Base-by-base conservation (phyloP, 2,329 filamentous ascomycete genomes). In the Thielaviopsis musarum region DNA sequence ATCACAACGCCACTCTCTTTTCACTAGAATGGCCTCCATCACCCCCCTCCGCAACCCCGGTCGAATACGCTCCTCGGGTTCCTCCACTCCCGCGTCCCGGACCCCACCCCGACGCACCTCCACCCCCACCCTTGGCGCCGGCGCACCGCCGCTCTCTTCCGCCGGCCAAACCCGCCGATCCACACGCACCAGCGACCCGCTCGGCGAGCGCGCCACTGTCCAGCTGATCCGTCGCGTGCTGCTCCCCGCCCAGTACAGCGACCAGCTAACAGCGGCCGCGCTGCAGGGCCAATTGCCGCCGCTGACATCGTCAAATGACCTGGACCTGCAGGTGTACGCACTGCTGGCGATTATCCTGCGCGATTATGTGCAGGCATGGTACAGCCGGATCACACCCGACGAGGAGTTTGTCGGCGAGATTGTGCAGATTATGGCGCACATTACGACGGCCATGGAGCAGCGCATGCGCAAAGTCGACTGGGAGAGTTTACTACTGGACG, bases 361-460 rank as follows among this genome's bases (percentile, higher is more conserved):
- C 67, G 90, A 96, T 64, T 95, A 90, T 69, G 87, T 98, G 45
- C 85, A 93, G 70, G 83, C 82, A 34, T 98, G 93, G 93, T 98
- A 98, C 74, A 78, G 77, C 64, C 91, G 85, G 70, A 93, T 98
- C 70, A 96, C 91, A 1, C 82, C 89, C 3, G 91, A 98, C 71
- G 87, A 91, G 68, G 78, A 82, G 13, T 94, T 98, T 68, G 84
- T 93, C 62, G 84, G 86, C 65, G 91, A 96, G 73, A 80, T 96
- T 61, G 78, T 97, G 58, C 88, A 89, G 67, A 84, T 95, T 64
- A 87, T 97, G 66, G 93, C 91, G 49, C 91, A 97, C 71, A 93
- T 88, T 70, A 95, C 89, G 49, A 79, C 88, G 60, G 88, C 84
- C 7, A 72, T 98, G 61, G 93, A 97, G 72, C 86, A 95, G 73